Evolutionary conservation across 2,329 filamentous ascomycete genomes (phyloP), one percentile per base, ranked within the genome.

Genomic region (Chaetomium strumarium): DNA sequence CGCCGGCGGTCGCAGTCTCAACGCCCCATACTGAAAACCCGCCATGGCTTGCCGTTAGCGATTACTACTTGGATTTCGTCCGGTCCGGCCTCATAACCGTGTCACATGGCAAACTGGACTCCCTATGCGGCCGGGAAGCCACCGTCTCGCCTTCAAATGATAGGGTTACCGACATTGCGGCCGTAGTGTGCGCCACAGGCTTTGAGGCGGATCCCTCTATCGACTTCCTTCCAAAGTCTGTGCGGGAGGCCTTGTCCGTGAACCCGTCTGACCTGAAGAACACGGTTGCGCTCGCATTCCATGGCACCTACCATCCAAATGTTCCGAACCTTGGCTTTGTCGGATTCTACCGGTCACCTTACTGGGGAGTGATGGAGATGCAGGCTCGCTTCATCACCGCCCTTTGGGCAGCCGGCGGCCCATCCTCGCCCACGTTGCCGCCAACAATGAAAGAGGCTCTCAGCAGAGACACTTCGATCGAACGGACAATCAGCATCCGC

Each of bases 281-380:
- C n/a, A 83, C 84, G 0, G 66, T 88, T 1, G 78, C 85, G 0
- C 72, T 93, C 0, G 81, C 85, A 19, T 83, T 85, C 46, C 84
- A 88, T 58, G 80, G 79, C 1, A 84, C 83, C 0, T 73, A 84
- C 51, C 80, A 84, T 53, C 76, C 78, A 0, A 70, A 74, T 0
- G 67, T 90, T 0, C 78, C 84, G 0, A 79, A 78, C 6, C 70
- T 93, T 0, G 88, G 86, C 0, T 91, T 93, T 61, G 84, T 93
- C 1, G 89, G 89, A 0, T 90, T 90, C 68, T 95, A 95, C 64
- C 79, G 89, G 55, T 86, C 86, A 0, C 88, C 88, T 0, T 93
- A 89, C 66, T 95, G 89, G 89, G 86, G 86, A 1, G 83, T 90
- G 0, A 90, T 92, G 77, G 88, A 93, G 66, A 88, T 90, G 85